Evolutionary conservation across 345 rosid genomes (phyloP).

Genomic region (Eutrema japonicum): DNA sequence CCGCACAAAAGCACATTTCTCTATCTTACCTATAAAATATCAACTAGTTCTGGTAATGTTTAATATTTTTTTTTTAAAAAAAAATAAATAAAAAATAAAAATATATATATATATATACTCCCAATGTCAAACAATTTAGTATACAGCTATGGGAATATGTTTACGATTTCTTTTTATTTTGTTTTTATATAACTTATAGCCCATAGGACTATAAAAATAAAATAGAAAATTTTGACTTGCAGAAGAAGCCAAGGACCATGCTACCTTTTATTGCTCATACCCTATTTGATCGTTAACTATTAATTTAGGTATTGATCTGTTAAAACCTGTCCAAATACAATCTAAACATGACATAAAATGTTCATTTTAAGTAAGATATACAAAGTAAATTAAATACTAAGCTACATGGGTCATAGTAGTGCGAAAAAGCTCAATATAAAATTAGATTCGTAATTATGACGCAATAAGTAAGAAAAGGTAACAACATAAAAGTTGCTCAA

Average conservation of each 20-base stretch:
- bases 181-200: not conserved
- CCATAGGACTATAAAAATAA: constrained; percentile 3
- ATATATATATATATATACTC: too few relatives aligned
- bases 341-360: not conserved
- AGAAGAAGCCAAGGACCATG: constrained; percentile 46
- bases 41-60: not conserved
- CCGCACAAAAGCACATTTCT: too few relatives aligned
- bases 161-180: not conserved
- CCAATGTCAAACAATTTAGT: constrained; percentile 15
- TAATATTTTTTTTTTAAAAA: not conserved
- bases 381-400: not conserved
- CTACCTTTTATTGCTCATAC: constrained; percentile 18
- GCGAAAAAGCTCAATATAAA: not conserved
- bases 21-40: too few relatives aligned
- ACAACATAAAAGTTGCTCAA: constrained; percentile 7
- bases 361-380: constrained; percentile 2
- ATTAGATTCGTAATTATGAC: constrained; percentile 13
- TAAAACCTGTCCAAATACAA: constrained; percentile 18
- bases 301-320: not conserved
- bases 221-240: constrained; percentile 18
- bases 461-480: constrained; percentile 24
- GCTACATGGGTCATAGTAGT: not conserved
- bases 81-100: too few relatives aligned
- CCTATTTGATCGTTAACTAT: constrained; percentile 21
- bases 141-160: constrained; percentile 7